Base-by-base conservation (phyloP, 495 filamentous ascomycete species). In the Trichoderma virens region DNA sequence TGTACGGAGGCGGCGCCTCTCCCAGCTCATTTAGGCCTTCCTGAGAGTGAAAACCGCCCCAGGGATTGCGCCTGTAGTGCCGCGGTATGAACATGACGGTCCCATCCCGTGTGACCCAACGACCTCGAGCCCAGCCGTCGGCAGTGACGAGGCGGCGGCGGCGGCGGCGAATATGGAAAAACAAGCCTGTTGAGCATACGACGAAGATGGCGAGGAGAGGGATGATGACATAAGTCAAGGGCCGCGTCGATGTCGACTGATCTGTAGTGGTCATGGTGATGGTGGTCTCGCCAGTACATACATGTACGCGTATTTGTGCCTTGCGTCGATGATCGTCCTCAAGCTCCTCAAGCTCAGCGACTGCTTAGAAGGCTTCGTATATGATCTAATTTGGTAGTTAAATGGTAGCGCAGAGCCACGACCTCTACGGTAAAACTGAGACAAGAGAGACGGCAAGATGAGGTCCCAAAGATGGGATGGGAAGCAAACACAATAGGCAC, bases 1-100 rank as follows among this genome's bases (percentile, higher is more conserved):
- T 67, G 64, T 86, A 86, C 1, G 83, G 82, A 39, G 83, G 83
- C 30, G 83, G 83, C 14, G 83, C 80, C 70, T 85, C 82, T 27
- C 83, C 83, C 11, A 80, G 71, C 72, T 85, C 82, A 67, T 86
- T 79, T 35, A 86, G 73, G 6, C 83, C 83, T 66, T 84, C 81
- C 35, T 79, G 76, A 13, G 47, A 56, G 20, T 56, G 23, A 9
- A 30, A 16, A 54, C 13, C 59, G 60, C 60, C 65, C 30, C 27
- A 62, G 13, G 51, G 32, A 60, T 23, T 23, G 13, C 62, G 43
- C 30, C 43, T 31, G 6, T 16, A 39, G 20, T 54, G 35, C 64
- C 60, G 34, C 56, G 13, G 54, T 34, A 45, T 13, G 32, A 60
- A 56, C 47, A 67, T 61, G 39, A 64, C 4, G 59, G 6, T 23